Base-by-base conservation (phyloP, 495 filamentous ascomycete genomes). In the Daldinia vernicosa region DNA sequence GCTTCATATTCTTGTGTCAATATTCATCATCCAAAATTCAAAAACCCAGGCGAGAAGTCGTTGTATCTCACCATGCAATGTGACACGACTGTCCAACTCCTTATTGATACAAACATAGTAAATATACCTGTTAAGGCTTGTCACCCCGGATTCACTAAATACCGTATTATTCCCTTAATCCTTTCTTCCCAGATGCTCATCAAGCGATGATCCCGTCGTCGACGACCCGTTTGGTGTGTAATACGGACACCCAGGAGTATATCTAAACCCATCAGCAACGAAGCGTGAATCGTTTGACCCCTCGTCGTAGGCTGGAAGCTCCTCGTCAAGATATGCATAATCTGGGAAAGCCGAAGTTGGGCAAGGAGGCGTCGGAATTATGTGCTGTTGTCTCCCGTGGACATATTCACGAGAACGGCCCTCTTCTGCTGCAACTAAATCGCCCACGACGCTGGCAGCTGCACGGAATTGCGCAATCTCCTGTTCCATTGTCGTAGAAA, bases 381-480 rank as follows among this genome's bases (percentile, higher is more conserved):
- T 60, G 64, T 27, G 52, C 63, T 67, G 61, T 17, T 43, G 70
- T 39, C 15, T 64, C 37, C 74, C 27, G 24, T 43, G 33, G 7
- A 57, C 7, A 7, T 67, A 53, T 39, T 65, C 55, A 2, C 30
- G 71, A 22, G 52, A 72, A 37, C 78, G 77, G 19, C 76, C 79
- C 59, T 80, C 81, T 56, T 82, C 82, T 9, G 81, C 81, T 24
- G 79, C 78, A 28, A 85, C 77, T 26, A 88, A 77, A 53, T 78
- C 76, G 14, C 76, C 80, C 4, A 87, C 83, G 14, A 85, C 63
- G 8, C 74, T 75, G 17, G 84, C 78, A 17, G 80, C 85, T 39
- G 80, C 77, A 40, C 84, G 79, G 28, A 88, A 81, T 32, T 82
- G 81, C 2, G 80, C 75, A 50, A 88, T 80, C 69, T 88, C 84